Percentiles rank a stretch among this genome's conserved stretches.
Conservation (phyloP, 805 yeast species). For the Wickerhamomyces strasburgensis region DNA sequence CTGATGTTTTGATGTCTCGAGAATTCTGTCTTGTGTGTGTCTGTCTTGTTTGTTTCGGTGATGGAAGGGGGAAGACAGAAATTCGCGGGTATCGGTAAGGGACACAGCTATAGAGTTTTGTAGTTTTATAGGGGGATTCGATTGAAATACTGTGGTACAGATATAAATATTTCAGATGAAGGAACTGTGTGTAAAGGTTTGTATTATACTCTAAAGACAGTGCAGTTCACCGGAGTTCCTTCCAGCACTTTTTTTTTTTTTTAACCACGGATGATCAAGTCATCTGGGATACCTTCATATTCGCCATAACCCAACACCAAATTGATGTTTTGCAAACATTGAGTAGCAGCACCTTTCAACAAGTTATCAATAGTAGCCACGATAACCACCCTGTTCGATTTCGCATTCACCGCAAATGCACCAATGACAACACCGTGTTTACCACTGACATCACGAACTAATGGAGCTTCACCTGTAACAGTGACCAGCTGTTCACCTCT, state of each 20-base stretch:
- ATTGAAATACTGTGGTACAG: not conserved
- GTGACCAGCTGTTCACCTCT: slow-evolving; percentile 81
- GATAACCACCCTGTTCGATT: slow-evolving; percentile 84
- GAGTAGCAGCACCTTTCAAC: slow-evolving; percentile 98
- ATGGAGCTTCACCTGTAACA: slow-evolving; percentile 87
- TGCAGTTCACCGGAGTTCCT: too few species aligned
- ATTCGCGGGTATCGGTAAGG: slow-evolving; percentile 1
- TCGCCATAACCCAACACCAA: slow-evolving; percentile 86
- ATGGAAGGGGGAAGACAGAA: not conserved
- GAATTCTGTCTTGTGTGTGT: not conserved
- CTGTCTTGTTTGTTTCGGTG: slow-evolving; percentile 23
- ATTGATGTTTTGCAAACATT: slow-evolving; percentile 94
- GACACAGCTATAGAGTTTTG: not conserved
- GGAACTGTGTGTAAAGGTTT: too few species aligned
- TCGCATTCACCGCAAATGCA: slow-evolving; percentile 89
- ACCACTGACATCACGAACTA: slow-evolving; percentile 85
- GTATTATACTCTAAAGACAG: too few species aligned
- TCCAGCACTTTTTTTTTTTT: too few species aligned
- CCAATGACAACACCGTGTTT: slow-evolving; percentile 95
- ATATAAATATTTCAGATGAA: not conserved
- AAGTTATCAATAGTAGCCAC: slow-evolving; percentile 95
- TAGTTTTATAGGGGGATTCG: too few species aligned
- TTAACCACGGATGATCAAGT: slow-evolving; percentile 36
- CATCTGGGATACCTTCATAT: slow-evolving; percentile 89
- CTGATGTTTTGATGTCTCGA: not conserved